Conservation (phyloP, 148 eudicot species). For the Euryodendron excelsum region DNA sequence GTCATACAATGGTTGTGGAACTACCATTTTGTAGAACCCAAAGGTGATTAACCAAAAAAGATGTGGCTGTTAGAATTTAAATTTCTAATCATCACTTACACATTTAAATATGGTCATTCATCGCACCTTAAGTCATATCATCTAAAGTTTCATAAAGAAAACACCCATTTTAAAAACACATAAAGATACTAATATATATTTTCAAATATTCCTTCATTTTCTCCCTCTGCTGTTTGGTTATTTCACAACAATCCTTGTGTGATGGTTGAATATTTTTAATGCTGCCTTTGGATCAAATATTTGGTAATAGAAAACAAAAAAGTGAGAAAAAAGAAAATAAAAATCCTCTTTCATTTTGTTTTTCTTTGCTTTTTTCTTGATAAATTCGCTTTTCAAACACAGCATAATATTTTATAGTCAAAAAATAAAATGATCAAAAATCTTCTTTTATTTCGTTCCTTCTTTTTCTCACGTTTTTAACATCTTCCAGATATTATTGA, state of each 20-base stretch:
- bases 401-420: not conserved
- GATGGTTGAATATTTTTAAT: not conserved
- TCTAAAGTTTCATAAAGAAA: not conserved
- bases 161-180: not conserved
- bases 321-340: too few species aligned
- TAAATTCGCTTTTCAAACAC: too few species aligned
- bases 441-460: not conserved
- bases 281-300: not conserved
- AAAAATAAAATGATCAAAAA: not conserved
- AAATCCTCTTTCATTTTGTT: too few species aligned
- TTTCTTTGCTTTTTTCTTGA: too few species aligned
- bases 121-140: not conserved
- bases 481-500: not conserved
- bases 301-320: too few species aligned
- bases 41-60: not conserved
- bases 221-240: not conserved
- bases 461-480: not conserved
- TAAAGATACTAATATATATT: not conserved
- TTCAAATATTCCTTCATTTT: too few species aligned
- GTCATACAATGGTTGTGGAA: not conserved
- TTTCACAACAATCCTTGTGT: too few species aligned
- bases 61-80: not conserved
- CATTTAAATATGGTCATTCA: not conserved
- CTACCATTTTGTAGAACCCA: not conserved
- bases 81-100: not conserved